These are phyloP conservation scores for Zasmidium cellare DNA, from an alignment of 2,329 filamentous ascomycete species.

Conservation along the genomic window DNA sequence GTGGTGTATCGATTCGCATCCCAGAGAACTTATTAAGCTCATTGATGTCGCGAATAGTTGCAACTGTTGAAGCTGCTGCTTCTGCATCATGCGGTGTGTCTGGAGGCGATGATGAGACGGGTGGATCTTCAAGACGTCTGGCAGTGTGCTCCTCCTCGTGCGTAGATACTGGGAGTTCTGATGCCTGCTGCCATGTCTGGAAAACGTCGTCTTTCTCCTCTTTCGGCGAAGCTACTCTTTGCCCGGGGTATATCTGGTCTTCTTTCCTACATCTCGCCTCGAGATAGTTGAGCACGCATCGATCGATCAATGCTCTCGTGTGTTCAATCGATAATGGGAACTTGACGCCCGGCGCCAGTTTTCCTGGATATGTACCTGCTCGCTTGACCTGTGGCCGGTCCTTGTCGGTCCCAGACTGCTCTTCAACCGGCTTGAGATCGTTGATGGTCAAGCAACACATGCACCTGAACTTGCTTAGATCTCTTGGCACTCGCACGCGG, in stretches of 20 bases:
- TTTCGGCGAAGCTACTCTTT: conserved; percentile 4
- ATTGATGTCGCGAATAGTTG: conserved; percentile 26
- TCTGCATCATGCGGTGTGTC: conserved; percentile 14
- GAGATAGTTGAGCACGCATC: conserved; percentile 55
- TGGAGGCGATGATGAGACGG: conserved; percentile 28
- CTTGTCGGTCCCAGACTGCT: conserved; percentile 22
- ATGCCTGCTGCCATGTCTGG: conserved; percentile 2
- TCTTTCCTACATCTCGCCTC: conserved; percentile 29
- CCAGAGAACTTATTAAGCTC: conserved; percentile 29
- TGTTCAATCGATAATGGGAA: conserved; percentile 59
- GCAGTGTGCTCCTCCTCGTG: conserved; percentile 6
- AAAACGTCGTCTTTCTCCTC: conserved; percentile 18
- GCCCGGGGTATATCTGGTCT: neutral
- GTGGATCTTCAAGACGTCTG: conserved; percentile 21
- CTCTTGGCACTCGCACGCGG: conserved; percentile 74
- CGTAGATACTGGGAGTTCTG: neutral
- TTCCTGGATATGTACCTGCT: conserved; percentile 18
- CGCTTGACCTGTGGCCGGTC: conserved; percentile 16
- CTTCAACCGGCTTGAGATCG: conserved; percentile 55
- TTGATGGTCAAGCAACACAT: conserved; percentile 84
- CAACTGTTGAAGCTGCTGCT: conserved; percentile 14
- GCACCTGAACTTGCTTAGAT: conserved; percentile 74
- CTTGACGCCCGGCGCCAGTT: conserved; percentile 14
- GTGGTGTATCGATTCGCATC: conserved; percentile 25
- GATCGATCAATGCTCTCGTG: conserved; percentile 59